These are phyloP conservation scores for Saksenaea oblongispora DNA, from an alignment of 371 early-diverging fungal genomes.

Conservation along the genomic window DNA sequence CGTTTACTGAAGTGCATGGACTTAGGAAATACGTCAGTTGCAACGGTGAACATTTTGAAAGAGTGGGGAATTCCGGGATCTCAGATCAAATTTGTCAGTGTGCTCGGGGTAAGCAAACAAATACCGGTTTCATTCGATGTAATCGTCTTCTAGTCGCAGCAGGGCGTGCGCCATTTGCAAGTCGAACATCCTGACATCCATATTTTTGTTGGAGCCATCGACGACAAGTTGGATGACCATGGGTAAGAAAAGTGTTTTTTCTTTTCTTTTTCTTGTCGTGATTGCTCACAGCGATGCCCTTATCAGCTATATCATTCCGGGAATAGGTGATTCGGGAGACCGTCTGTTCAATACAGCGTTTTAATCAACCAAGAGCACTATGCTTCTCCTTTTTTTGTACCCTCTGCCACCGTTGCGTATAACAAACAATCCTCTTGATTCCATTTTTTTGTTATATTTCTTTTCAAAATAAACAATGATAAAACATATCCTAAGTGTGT, in stretches of 20 bases:
- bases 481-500: background rate
- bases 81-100: constrained; percentile 69
- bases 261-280: background rate
- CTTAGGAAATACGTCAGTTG: constrained; percentile 74
- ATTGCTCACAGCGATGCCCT: background rate
- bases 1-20: background rate
- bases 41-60: constrained; percentile 77
- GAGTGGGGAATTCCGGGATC: constrained; percentile 75
- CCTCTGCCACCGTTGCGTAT: background rate
- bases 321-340: constrained; percentile 83
- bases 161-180: constrained; percentile 64
- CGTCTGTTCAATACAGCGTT: constrained; percentile 61
- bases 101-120: constrained; percentile 53
- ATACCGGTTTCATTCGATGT: background rate
- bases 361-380: background rate
- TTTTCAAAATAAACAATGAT: background rate
- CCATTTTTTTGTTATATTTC: background rate
- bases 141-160: constrained; percentile 31
- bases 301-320: constrained; percentile 65
- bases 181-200: constrained; percentile 75
- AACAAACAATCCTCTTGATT: background rate
- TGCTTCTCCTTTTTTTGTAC: background rate
- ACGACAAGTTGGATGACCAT: constrained; percentile 61
- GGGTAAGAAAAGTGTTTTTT: constrained; percentile 41
- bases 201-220: constrained; percentile 72